Evolutionary conservation across 2,329 filamentous ascomycete species (phyloP).

Genomic region (Aureobasidium sp.): DNA sequence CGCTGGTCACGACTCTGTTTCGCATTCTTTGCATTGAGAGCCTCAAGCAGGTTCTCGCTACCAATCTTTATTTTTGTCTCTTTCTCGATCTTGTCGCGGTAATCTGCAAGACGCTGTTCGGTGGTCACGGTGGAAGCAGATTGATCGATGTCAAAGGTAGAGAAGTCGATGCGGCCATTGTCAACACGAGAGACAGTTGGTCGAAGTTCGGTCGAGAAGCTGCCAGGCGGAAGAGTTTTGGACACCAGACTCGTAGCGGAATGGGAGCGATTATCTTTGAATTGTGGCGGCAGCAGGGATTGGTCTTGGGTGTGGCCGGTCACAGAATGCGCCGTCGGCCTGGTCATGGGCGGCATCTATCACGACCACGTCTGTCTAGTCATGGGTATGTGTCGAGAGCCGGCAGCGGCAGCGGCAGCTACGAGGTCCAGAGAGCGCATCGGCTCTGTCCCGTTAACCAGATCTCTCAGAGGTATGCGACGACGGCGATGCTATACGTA

Average conservation of each 20-base stretch:
- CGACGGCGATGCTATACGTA: neutral
- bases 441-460: neutral
- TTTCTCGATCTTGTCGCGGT: slow-evolving; percentile 82
- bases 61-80: slow-evolving; percentile 98
- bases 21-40: slow-evolving; percentile 85
- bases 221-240: slow-evolving; percentile 64
- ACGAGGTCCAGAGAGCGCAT: slow-evolving; percentile 12
- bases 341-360: slow-evolving; percentile 11
- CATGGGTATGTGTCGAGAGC: slow-evolving; percentile 5
- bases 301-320: slow-evolving; percentile 11
- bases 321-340: slow-evolving; percentile 11
- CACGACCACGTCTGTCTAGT: slow-evolving; percentile 1
- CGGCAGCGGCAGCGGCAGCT: slow-evolving; percentile 3
- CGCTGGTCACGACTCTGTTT: slow-evolving; percentile 77
- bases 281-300: slow-evolving; percentile 32
- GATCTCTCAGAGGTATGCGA: neutral
- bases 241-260: slow-evolving; percentile 49
- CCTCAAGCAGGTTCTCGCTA: slow-evolving; percentile 95
- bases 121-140: slow-evolving; percentile 43
- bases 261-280: slow-evolving; percentile 49
- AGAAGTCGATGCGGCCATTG: slow-evolving; percentile 48
- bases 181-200: slow-evolving; percentile 60
- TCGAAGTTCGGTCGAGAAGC: slow-evolving; percentile 82
- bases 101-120: slow-evolving; percentile 66
- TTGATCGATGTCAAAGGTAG: slow-evolving; percentile 51